phyloP scores from a whole-genome alignment of 352 stramenopile genomes.

The Albugo candida region DNA sequence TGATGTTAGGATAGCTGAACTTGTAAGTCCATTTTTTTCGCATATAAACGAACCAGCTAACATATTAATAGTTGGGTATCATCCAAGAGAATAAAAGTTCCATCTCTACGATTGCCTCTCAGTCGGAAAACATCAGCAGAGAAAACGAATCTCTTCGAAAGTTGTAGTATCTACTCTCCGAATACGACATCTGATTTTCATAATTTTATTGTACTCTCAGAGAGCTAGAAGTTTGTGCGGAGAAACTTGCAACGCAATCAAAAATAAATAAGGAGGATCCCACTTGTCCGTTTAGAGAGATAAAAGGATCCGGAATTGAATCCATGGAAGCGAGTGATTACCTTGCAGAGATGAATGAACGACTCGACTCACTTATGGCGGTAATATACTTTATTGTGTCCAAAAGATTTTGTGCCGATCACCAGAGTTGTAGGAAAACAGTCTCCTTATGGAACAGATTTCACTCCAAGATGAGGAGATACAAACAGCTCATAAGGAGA shows the following conservation, averaged over 20 bases:
- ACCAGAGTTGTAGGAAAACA: slow-evolving; percentile 28
- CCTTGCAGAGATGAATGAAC: slow-evolving; percentile 49
- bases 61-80: background rate
- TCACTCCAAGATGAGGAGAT: slow-evolving; percentile 61
- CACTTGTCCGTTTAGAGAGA: slow-evolving; percentile 3
- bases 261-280: slow-evolving; percentile 23
- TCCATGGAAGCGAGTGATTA: slow-evolving; percentile 29
- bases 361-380: slow-evolving; percentile 64
- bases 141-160: slow-evolving; percentile 50
- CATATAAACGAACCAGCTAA: background rate
- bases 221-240: slow-evolving; percentile 29
- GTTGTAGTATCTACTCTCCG: background rate
- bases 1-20: slow-evolving; percentile 56
- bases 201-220: slow-evolving; percentile 9
- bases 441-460: slow-evolving; percentile 63
- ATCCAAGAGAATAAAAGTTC: slow-evolving; percentile 37
- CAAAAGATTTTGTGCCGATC: background rate
- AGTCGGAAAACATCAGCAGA: slow-evolving; percentile 28
- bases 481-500: slow-evolving; percentile 32
- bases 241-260: slow-evolving; percentile 28
- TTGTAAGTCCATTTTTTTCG: slow-evolving; percentile 12
- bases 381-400: slow-evolving; percentile 4
- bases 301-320: slow-evolving; percentile 17
- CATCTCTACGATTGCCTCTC: slow-evolving; percentile 24
- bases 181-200: background rate